Conservation (phyloP, 805 yeast species). For the Ascoidea asiatica region DNA sequence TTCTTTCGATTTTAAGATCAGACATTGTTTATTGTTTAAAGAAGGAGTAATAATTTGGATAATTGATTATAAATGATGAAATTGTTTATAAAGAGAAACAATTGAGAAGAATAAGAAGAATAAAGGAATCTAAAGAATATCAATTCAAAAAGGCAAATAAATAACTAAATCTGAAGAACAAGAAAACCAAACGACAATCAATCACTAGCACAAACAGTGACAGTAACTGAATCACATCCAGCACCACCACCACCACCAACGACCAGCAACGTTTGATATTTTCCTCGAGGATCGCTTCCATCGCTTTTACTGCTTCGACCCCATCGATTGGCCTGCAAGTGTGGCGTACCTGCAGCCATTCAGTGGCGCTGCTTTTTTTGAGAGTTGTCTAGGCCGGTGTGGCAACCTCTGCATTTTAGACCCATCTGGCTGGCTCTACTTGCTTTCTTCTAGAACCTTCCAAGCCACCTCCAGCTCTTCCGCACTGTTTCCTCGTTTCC, state of each 20-base stretch:
- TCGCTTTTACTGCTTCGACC: too few species aligned
- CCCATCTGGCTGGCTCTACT: too few species aligned
- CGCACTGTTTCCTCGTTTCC: too few species aligned
- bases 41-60: not conserved
- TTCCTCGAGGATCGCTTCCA: too few species aligned
- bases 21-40: slow-evolving; percentile 12
- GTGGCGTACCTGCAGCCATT: too few species aligned
- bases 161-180: not conserved
- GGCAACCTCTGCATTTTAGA: too few species aligned
- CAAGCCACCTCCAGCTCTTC: too few species aligned
- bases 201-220: slow-evolving; percentile 43
- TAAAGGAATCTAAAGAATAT: not conserved
- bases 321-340: too few species aligned
- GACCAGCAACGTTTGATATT: not conserved
- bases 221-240: not conserved
- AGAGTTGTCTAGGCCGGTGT: too few species aligned
- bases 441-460: too few species aligned
- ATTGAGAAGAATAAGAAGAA: not conserved
- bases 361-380: too few species aligned
- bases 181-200: slow-evolving; percentile 59
- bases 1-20: slow-evolving; percentile 20
- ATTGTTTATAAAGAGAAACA: not conserved
- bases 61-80: not conserved
- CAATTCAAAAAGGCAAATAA: not conserved
- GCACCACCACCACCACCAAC: not conserved